Base-by-base conservation (phyloP, 2,329 filamentous ascomycete genomes). In the Alternaria longipes region DNA sequence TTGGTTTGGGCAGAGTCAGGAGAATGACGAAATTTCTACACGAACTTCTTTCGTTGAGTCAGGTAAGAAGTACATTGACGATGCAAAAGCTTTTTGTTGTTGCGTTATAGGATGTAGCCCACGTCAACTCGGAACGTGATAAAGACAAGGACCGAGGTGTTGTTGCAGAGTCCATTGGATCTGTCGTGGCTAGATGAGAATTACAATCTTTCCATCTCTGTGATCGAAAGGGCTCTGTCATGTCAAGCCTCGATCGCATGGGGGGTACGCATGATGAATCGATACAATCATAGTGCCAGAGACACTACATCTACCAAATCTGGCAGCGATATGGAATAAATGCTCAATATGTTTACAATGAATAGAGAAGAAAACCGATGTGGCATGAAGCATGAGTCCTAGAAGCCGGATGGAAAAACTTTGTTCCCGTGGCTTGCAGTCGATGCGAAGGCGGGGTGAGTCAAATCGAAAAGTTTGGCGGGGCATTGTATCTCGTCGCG, bases 381-480 rank as follows among this genome's bases (percentile, higher is more conserved):
- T 46, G 42, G 8, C 18, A 9, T 22, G 41, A 28, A 26, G 57
- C 32, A 26, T n/a, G 32, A 11, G 20, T 50, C 30, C 2, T 45
- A 26, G 28, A 51, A 47, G 36, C 40, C 54, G 62, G 52, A 55
- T n/a, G 64, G 62, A 65, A 63, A 50, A 65, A 67, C 61, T 41
- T 63, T 66, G 42, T 41, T 41, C 59, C 65, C 26, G 34, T 7
- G 41, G 12, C 16, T 18, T 44, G 47, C 45, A 36, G 57, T 61
- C 55, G 28, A 64, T 60, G 62, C 64, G 20, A 42, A 24, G 40
- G 40, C 40, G 66, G 66, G 66, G 66, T 66, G 64, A 66, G 64
- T 67, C 60, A 65, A 65, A 68, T 67, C 53, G 63, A 66, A 68
- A 68, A 66, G 64, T 65, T 60, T 60, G 59, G 59, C 49, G 51